These are phyloP conservation scores for Hymenoscyphus repandus DNA, from an alignment of 2,329 filamentous ascomycete genomes.

Conservation along the genomic window DNA sequence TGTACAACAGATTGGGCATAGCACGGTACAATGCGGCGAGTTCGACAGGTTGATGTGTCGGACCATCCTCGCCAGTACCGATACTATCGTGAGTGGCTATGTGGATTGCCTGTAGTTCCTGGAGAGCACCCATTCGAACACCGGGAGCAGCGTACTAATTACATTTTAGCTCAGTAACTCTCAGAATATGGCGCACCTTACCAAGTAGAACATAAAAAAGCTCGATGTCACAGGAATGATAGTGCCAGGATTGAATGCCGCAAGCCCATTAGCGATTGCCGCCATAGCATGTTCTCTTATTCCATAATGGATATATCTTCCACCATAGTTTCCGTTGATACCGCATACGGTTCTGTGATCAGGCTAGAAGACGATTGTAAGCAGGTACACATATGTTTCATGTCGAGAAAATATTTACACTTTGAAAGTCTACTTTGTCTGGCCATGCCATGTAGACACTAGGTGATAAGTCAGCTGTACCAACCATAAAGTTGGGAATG, in stretches of 20 bases:
- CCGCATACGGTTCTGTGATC: slow-evolving; percentile 39
- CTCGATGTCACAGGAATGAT: slow-evolving; percentile 53
- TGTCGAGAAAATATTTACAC: too few relatives aligned
- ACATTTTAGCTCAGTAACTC: not conserved
- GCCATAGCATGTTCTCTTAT: slow-evolving; percentile 60
- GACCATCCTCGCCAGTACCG: slow-evolving; percentile 55
- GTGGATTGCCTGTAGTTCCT: slow-evolving; percentile 51
- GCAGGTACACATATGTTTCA: too few relatives aligned
- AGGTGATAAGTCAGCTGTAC: slow-evolving; percentile 47
- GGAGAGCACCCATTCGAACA: slow-evolving; percentile 55
- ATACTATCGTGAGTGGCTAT: slow-evolving; percentile 58
- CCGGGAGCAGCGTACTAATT: slow-evolving; percentile 47
- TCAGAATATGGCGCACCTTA: not conserved
- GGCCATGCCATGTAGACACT: slow-evolving; percentile 53
- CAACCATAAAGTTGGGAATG: slow-evolving; percentile 46
- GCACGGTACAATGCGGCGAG: slow-evolving; percentile 52
- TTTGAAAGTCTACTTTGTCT: slow-evolving; percentile 45
- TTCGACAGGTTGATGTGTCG: slow-evolving; percentile 58
- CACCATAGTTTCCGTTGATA: slow-evolving; percentile 48
- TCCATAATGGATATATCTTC: slow-evolving; percentile 55
- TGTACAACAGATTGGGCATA: slow-evolving; percentile 58
- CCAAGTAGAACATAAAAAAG: slow-evolving; percentile 60
- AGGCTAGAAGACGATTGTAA: slow-evolving; percentile 27
- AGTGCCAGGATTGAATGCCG: slow-evolving; percentile 49
- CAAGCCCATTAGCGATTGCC: slow-evolving; percentile 51